phyloP scores from a whole-genome alignment of 352 stramenopile species.

The Pythium inflatum region DNA sequence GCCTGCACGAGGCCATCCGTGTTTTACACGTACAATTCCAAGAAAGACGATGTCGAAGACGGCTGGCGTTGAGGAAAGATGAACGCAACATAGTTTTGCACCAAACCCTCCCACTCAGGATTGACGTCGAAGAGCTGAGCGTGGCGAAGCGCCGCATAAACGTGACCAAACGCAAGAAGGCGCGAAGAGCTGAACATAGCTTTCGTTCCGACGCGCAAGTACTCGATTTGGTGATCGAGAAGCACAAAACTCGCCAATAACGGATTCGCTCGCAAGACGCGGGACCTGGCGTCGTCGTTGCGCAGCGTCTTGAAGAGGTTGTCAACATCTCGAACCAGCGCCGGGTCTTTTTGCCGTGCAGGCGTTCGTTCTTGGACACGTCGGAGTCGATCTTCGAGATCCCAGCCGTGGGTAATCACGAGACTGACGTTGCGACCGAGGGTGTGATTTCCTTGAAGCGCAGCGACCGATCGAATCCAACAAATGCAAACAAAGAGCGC shows the following conservation, averaged over 20 bases:
- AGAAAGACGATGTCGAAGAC: not conserved
- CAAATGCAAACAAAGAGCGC: not conserved
- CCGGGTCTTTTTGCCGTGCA: not conserved
- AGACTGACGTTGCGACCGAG: not conserved
- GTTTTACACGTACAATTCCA: not conserved
- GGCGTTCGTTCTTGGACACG: not conserved
- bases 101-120: conserved; percentile 33
- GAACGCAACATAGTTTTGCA: not conserved
- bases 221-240: conserved; percentile 36
- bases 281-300: not conserved
- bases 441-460: not conserved
- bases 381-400: not conserved
- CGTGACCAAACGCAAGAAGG: conserved; percentile 32
- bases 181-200: not conserved
- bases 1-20: not conserved
- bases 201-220: conserved; percentile 20
- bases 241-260: conserved; percentile 39
- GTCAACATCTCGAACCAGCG: not conserved
- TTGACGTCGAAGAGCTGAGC: conserved; percentile 13
- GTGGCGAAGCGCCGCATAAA: conserved; percentile 35
- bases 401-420: not conserved
- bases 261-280: conserved; percentile 31
- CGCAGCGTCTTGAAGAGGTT: not conserved
- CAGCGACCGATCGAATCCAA: conserved; percentile 7
- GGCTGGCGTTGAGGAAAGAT: not conserved